Evolutionary conservation across 2,329 filamentous ascomycete species (phyloP), one percentile per base, ranked within the genome.

Genomic region (Penicillium olsonii): DNA sequence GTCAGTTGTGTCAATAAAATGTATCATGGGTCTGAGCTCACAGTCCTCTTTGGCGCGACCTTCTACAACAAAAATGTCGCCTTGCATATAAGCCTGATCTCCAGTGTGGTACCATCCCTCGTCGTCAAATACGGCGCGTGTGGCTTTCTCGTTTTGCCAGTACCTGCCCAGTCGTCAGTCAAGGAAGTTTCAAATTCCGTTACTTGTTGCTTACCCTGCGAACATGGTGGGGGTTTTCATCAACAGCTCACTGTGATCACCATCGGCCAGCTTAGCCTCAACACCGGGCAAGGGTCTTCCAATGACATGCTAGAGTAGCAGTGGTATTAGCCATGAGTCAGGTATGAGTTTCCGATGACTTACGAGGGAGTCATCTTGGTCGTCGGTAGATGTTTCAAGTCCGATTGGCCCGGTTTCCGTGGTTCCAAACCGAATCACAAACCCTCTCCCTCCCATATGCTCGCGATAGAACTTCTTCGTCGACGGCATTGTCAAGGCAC

Each of bases 211-310:
- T 37, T 7, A 37, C 34, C 34, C 34, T 8, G 19, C 18, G 7
- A 37, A 18, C 34, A 37, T 18, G 9, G 34, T 37, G 9, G 35
- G 31, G 6, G 12, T 42, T 20, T 55, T 55, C 3, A 52, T 27
- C 2, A 49, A 35, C 11, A 52, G 19, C 42, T 55, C 52, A 6
- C 52, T 49, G 20, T 38, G 40, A 24, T 49, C 44, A 4, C 48
- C 48, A 2, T 52, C 35, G 6, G 52, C 42, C 12, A 55, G 27
- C 17, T 48, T 55, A 7, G 45, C 20, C n/a, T 27, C 11, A 3
- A 34, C 37, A 10, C 38, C 46, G 6, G 37, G 22, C 6, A 35
- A 14, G 8, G 50, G 34, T 12, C 27, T 40, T 5, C 46, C 50
- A 12, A 37, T 39, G 17, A 33, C 24, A 31, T 27, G 45, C 29